Percentiles rank a stretch among this genome's conserved stretches.
These are phyloP conservation scores for Trametopsis cervina DNA, from an alignment of 768 basidiomycete species.

Conservation along the genomic window DNA sequence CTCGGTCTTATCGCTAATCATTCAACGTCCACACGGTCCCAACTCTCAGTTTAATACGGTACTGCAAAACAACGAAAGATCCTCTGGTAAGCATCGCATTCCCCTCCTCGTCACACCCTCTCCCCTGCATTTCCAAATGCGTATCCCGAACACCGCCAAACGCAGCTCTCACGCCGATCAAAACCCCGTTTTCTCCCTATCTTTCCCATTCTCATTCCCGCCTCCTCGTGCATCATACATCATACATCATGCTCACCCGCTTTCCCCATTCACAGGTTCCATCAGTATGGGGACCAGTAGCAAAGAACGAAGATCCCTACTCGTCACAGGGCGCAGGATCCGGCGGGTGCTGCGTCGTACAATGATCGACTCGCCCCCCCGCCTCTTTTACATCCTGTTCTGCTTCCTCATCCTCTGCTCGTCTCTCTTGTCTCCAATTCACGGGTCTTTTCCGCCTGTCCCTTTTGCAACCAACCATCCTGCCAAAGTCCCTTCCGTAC, in stretches of 20 bases:
- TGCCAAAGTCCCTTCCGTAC: too few species aligned
- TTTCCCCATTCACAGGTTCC: slow-evolving; percentile 52
- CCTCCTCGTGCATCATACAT: too few species aligned
- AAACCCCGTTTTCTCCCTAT: too few species aligned
- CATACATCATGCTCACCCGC: too few species aligned
- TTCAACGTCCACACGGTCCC: too few species aligned
- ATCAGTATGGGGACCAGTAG: slow-evolving; percentile 89
- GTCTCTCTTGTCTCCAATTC: slow-evolving; percentile 1
- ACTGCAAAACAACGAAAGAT: slow-evolving; percentile 91
- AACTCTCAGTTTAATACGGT: slow-evolving; percentile 90
- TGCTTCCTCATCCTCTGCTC: neutral
- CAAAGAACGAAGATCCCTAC: slow-evolving; percentile 89
- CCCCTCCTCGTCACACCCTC: neutral
- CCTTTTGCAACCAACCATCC: too few species aligned
- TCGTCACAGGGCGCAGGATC: slow-evolving; percentile 50
- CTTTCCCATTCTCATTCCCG: too few species aligned
- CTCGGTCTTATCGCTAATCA: too few species aligned
- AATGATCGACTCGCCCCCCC: slow-evolving; percentile 17
- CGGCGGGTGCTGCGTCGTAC: slow-evolving; percentile 24
- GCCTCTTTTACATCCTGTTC: slow-evolving; percentile 1
- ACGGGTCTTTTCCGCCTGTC: too few species aligned
- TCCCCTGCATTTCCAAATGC: neutral
- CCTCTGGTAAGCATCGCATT: slow-evolving; percentile 69
- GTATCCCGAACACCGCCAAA: too few species aligned
- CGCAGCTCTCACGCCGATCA: too few species aligned